phyloP scores from a whole-genome alignment of 371 early-diverging fungal genomes.

The Syncephalastrum contaminatum region DNA sequence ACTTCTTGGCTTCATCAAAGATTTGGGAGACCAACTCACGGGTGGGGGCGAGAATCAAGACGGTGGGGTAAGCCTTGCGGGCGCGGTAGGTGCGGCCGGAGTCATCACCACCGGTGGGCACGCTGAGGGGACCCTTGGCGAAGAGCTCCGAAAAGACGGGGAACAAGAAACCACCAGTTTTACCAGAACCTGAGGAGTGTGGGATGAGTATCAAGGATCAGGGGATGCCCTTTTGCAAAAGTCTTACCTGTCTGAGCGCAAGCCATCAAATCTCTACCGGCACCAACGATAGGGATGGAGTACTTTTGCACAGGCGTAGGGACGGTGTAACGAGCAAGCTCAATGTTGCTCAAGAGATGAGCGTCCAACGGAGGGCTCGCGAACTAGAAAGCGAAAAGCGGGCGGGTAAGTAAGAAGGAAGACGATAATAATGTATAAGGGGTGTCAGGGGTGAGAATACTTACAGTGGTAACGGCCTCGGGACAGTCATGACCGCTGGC shows the following conservation, averaged over 20 bases:
- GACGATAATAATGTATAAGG: conserved; percentile 55
- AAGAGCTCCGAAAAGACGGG: conserved; percentile 90
- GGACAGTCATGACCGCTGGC: conserved; percentile 85
- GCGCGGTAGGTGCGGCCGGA: conserved; percentile 66
- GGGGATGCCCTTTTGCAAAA: conserved; percentile 27
- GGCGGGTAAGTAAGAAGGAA: conserved; percentile 90
- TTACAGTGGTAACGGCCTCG: conserved; percentile 58
- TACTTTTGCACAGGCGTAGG: conserved; percentile 97
- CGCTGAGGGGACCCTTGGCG: conserved; percentile 80
- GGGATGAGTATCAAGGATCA: no score
- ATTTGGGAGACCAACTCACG: conserved; percentile 93
- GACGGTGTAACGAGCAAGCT: conserved; percentile 83
- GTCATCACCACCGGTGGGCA: conserved; percentile 40
- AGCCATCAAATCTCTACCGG: conserved; percentile 78
- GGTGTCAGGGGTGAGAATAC: conserved; percentile 91
- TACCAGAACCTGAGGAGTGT: conserved; percentile 71
- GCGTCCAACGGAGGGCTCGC: conserved; percentile 79
- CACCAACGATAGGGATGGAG: conserved; percentile 86
- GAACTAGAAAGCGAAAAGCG: conserved; percentile 75
- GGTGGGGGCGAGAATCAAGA: conserved; percentile 95
- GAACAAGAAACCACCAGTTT: conserved; percentile 89
- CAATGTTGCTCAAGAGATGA: conserved; percentile 89
- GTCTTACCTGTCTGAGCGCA: conserved; percentile 86
- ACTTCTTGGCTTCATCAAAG: conserved; percentile 34
- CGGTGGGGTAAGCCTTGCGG: conserved; percentile 86